Evolutionary conservation across 2,329 filamentous ascomycete species (phyloP).

Genomic region (Alternaria gansuensis): DNA sequence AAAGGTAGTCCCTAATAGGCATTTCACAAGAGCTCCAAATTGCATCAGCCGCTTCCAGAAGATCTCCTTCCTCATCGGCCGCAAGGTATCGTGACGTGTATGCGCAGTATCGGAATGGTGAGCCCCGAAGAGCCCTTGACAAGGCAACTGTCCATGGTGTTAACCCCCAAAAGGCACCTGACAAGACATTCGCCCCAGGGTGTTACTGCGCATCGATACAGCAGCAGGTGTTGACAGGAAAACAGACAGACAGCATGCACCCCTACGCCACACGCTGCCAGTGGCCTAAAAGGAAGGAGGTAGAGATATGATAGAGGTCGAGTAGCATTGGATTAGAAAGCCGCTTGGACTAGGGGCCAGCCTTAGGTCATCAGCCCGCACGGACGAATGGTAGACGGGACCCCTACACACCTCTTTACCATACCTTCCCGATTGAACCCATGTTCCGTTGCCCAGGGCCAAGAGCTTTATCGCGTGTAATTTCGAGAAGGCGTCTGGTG

Average conservation of each 20-base stretch:
- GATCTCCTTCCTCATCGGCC: slow-evolving; percentile 33
- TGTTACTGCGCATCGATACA: slow-evolving; percentile 23
- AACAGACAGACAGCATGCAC: slow-evolving; percentile 18
- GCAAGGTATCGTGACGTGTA: slow-evolving; percentile 15
- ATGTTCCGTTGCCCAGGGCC: slow-evolving; percentile 25
- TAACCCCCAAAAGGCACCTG: slow-evolving; percentile 28
- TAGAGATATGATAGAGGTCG: slow-evolving; percentile 21
- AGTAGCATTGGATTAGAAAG: slow-evolving; percentile 18
- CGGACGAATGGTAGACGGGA: slow-evolving; percentile 24
- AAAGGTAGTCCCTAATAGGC: slow-evolving; percentile 23
- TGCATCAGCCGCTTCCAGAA: slow-evolving; percentile 15
- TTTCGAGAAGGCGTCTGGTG: slow-evolving; percentile 16
- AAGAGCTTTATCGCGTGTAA: slow-evolving; percentile 19
- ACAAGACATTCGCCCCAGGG: slow-evolving; percentile 21
- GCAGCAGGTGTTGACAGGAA: slow-evolving; percentile 12
- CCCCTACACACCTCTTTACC: slow-evolving; percentile 28
- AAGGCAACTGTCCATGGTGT: slow-evolving; percentile 12
- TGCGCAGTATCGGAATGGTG: slow-evolving; percentile 22
- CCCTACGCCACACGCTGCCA: slow-evolving; percentile 19
- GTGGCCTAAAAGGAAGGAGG: slow-evolving; percentile 36
- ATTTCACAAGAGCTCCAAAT: slow-evolving; percentile 19
- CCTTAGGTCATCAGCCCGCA: slow-evolving; percentile 19
- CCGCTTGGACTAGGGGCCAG: slow-evolving; percentile 15
- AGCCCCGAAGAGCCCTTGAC: slow-evolving; percentile 19
- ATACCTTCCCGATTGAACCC: slow-evolving; percentile 35